Percentiles rank a stretch among this genome's conserved stretches.
phyloP scores from a whole-genome alignment of 352 stramenopile species.

The Phytophthora podocarpi region DNA sequence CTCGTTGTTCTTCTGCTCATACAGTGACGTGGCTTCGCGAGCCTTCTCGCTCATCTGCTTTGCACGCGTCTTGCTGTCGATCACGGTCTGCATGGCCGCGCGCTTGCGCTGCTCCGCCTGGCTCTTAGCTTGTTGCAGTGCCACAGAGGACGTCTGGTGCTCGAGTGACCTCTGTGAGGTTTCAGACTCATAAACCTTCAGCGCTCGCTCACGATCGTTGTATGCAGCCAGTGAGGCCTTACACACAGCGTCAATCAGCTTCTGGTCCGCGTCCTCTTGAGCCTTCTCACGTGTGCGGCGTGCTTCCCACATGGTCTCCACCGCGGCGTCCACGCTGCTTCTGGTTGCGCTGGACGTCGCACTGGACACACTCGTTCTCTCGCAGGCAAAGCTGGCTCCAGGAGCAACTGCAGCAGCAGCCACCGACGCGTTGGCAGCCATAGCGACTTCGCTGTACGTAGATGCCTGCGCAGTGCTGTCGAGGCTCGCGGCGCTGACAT shows the following conservation, averaged over 20 bases:
- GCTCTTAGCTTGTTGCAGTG: conserved; percentile 46
- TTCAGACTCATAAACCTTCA: conserved; percentile 59
- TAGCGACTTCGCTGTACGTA: conserved; percentile 16
- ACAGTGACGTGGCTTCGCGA: conserved; percentile 59
- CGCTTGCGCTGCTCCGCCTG: conserved; percentile 67
- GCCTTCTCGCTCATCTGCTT: conserved; percentile 69
- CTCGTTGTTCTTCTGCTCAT: conserved; percentile 61
- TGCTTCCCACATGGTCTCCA: conserved; percentile 71
- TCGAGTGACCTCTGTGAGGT: conserved; percentile 35
- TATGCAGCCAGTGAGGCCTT: conserved; percentile 78
- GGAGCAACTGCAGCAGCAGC: conserved; percentile 9
- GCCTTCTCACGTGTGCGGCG: conserved; percentile 55
- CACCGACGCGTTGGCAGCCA: conserved; percentile 30
- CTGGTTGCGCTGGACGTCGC: conserved; percentile 25
- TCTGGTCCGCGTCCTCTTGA: conserved; percentile 66
- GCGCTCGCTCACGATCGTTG: conserved; percentile 67
- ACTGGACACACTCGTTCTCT: conserved; percentile 21
- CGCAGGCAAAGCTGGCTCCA: neutral
- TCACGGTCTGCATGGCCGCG: conserved; percentile 74
- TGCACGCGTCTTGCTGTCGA: conserved; percentile 70
- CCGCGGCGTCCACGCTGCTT: conserved; percentile 40
- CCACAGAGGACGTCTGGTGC: conserved; percentile 35
- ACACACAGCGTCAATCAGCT: conserved; percentile 79
- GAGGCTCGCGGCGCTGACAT: conserved; percentile 5
- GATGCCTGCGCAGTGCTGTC: conserved; percentile 23